A percentile compares a stretch with the other conserved stretches of the same genome.
Conservation (phyloP, 805 yeast genomes). For the Saturnispora galanensis region DNA sequence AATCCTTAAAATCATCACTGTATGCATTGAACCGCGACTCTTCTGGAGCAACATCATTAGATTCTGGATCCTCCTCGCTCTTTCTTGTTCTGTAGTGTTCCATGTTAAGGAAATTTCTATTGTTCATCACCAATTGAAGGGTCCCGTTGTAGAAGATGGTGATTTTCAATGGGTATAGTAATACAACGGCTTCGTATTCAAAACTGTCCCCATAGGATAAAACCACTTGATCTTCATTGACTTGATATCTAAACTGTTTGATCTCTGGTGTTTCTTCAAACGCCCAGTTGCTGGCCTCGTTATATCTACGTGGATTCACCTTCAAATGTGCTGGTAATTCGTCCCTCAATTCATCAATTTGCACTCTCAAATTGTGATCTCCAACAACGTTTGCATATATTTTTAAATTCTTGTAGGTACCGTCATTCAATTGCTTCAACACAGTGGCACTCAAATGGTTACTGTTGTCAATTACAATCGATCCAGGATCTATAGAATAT, state of each 20-base stretch:
- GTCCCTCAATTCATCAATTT: conserved; percentile 53
- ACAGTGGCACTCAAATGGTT: conserved; percentile 37
- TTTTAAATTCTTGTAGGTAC: conserved; percentile 38
- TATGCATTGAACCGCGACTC: conserved; percentile 64
- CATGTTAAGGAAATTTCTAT: conserved; percentile 58
- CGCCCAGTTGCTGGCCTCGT: conserved; percentile 52
- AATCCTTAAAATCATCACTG: conserved; percentile 61
- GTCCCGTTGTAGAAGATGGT: conserved; percentile 36
- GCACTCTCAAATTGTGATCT: conserved; percentile 50
- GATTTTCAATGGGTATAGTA: conserved; percentile 40
- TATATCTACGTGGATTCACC: conserved; percentile 40
- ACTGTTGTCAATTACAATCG: conserved; percentile 23
- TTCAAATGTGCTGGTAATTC: conserved; percentile 3
- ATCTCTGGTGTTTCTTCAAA: conserved; percentile 25
- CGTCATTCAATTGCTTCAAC: conserved; percentile 34
- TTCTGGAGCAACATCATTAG: conserved; percentile 38
- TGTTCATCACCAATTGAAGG: conserved; percentile 53
- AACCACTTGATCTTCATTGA: conserved; percentile 15
- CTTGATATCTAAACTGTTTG: conserved; percentile 19
- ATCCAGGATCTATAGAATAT: conserved; percentile 32
- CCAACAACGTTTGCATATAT: conserved; percentile 48
- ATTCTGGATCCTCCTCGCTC: conserved; percentile 27
- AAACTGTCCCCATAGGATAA: conserved; percentile 29
- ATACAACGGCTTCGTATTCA: conserved; percentile 35
- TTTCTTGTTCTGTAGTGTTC: conserved; percentile 64